Base-by-base conservation (phyloP, 495 filamentous ascomycete genomes). In the Bacidia rubella region DNA sequence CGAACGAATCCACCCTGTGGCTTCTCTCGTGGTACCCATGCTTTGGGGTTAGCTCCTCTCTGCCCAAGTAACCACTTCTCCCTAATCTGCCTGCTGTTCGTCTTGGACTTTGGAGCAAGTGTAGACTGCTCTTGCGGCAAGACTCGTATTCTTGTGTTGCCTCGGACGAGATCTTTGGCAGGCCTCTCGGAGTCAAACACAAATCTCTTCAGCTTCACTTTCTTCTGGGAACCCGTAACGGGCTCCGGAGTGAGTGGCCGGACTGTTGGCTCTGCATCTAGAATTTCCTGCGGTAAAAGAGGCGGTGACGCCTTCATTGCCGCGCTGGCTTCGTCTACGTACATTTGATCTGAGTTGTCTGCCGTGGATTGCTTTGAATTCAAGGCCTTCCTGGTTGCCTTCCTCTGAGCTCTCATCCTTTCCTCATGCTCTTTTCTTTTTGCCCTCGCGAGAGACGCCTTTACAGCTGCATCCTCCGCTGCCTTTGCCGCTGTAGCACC, bases 151-250 rank as follows among this genome's bases (percentile, higher is more conserved):
- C 66, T 73, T 35, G 79, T 62, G 41, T 70, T 66, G 9, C 74
- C 76, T 48, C 68, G 68, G 49, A 66, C 70, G 35, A 80, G 59
- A 58, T 80, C 76, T 65, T 77, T 80, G 32, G 74, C 67, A 11
- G 68, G 65, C 52, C 73, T 75, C 47, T 78, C 70, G 11, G 63
- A 62, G 42, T 66, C 68, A 22, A 78, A 72, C 39, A 78, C 60
- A 0, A 50, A n/a, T 51, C 79, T 75, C 27, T 69, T 69, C 46
- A 75, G 64, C 50, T 74, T 76, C 50, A 67, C 74, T 20, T 17
- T 62, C 62, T 27, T 61, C 47, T 25, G 54, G 41, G 25, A 60
- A 60, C 11, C 54, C 49, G 57, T 53, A 65, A 63, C 11, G 60
- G 50, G 57, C 3, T 68, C 68, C 1, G 70, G 68, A 21, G 69